A percentile compares a stretch with the other conserved stretches of the same genome.
Evolutionary conservation across 2,329 filamentous ascomycete species (phyloP).

Genomic region (Pseudogymnoascus sp.): DNA sequence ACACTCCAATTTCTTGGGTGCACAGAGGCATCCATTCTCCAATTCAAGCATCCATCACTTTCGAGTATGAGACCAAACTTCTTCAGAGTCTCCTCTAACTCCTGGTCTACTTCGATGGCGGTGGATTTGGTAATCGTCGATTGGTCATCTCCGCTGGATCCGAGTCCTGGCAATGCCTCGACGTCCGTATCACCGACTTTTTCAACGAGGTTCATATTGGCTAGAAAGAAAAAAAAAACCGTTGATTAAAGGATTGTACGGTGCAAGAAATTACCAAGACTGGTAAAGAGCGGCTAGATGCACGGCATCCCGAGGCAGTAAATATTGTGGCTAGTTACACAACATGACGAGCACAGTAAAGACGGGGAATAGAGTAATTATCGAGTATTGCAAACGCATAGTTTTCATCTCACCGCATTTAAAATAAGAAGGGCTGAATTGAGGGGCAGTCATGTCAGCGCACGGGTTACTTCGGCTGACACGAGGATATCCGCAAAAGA

Average conservation of each 20-base stretch:
- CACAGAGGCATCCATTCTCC: not conserved
- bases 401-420: not conserved
- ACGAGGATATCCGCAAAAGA: not conserved
- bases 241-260: not conserved
- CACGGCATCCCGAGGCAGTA: not conserved
- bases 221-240: not conserved
- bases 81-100: not conserved
- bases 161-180: not conserved
- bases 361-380: not conserved
- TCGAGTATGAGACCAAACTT: not conserved
- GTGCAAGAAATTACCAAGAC: not conserved
- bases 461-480: not conserved
- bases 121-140: not conserved
- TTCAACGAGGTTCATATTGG: not conserved
- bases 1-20: slow-evolving; percentile 20
- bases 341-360: not conserved
- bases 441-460: not conserved
- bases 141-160: not conserved
- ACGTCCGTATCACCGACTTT: not conserved
- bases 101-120: not conserved
- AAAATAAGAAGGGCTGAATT: not conserved
- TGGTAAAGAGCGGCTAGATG: not conserved
- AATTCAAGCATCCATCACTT: not conserved
- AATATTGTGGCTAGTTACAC: not conserved
- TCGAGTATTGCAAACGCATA: not conserved